Evolutionary conservation across 805 yeast species (phyloP).

Genomic region (Lipomyces yamanashiensis): DNA sequence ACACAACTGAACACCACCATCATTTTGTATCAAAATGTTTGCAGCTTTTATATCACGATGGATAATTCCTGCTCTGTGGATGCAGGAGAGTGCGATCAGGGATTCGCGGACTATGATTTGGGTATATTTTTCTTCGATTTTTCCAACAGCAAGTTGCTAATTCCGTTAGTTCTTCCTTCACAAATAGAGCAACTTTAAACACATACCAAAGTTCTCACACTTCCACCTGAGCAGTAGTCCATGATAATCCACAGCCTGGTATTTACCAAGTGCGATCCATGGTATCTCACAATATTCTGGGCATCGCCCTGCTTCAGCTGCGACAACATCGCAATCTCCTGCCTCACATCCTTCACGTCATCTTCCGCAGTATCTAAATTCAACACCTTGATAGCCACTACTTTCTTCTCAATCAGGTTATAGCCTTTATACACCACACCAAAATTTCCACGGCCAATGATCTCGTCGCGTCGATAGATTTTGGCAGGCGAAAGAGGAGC

Average conservation of each 20-base stretch:
- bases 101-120: slow-evolving; percentile 86
- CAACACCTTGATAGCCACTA: slow-evolving; percentile 90
- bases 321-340: slow-evolving; percentile 84
- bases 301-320: slow-evolving; percentile 69
- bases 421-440: slow-evolving; percentile 92
- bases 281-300: slow-evolving; percentile 92
- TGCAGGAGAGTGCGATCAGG: slow-evolving; percentile 72
- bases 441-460: slow-evolving; percentile 94
- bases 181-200: neutral
- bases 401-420: slow-evolving; percentile 60
- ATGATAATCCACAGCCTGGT: slow-evolving; percentile 96
- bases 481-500: slow-evolving; percentile 11
- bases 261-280: slow-evolving; percentile 84
- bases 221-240: slow-evolving; percentile 98
- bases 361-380: slow-evolving; percentile 92
- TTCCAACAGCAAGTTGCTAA: slow-evolving; percentile 53
- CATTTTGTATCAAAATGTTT: slow-evolving; percentile 83
- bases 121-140: slow-evolving; percentile 79
- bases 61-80: slow-evolving; percentile 88
- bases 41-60: slow-evolving; percentile 98
- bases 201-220: slow-evolving; percentile 69
- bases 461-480: slow-evolving; percentile 76
- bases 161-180: neutral
- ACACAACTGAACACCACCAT: slow-evolving; percentile 88
- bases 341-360: slow-evolving; percentile 93